A percentile compares a stretch with the other conserved stretches of the same genome.
phyloP scores from a whole-genome alignment of 2,329 filamentous ascomycete genomes.

The Triangularia verruculosa region DNA sequence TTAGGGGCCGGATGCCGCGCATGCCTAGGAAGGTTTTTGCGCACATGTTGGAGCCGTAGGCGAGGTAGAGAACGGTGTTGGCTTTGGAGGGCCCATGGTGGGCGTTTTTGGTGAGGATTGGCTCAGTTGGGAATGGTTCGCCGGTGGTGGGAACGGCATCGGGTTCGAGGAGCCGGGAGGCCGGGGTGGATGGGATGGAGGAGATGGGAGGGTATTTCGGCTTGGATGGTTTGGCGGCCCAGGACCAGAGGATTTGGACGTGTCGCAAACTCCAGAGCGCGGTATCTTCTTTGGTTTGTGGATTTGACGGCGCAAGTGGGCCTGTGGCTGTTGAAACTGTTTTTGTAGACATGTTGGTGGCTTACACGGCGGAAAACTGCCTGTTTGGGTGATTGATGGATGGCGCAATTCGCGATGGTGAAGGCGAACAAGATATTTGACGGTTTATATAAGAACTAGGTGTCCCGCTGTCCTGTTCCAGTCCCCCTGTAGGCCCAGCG shows the following conservation, averaged over 20 bases:
- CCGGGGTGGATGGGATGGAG: slow-evolving; percentile 37
- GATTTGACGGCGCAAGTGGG: not conserved
- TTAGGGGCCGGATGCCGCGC: slow-evolving; percentile 77
- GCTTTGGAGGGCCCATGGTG: slow-evolving; percentile 27
- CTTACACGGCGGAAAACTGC: not conserved
- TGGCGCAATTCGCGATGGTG: slow-evolving; percentile 11
- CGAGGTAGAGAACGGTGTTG: slow-evolving; percentile 70
- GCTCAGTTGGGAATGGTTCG: slow-evolving; percentile 18
- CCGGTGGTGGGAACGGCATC: slow-evolving; percentile 21
- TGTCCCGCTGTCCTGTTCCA: not conserved
- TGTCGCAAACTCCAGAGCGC: slow-evolving; percentile 20
- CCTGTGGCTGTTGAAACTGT: not conserved
- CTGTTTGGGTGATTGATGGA: not conserved
- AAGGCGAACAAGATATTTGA: slow-evolving; percentile 11
- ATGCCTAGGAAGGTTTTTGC: slow-evolving; percentile 74
- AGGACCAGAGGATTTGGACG: slow-evolving; percentile 19
- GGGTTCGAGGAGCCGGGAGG: slow-evolving; percentile 37
- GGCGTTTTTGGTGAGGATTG: slow-evolving; percentile 25
- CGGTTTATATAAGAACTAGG: slow-evolving; percentile 7
- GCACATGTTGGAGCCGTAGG: slow-evolving; percentile 88
- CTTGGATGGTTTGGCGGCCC: slow-evolving; percentile 12
- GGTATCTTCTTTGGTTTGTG: slow-evolving; percentile 16
- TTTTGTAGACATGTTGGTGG: not conserved
- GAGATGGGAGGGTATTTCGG: slow-evolving; percentile 23
- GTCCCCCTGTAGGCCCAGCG: not conserved